A percentile compares a stretch with the other conserved stretches of the same genome.
Conservation (phyloP, 2,329 filamentous ascomycete species). For the Didymella exigua region DNA sequence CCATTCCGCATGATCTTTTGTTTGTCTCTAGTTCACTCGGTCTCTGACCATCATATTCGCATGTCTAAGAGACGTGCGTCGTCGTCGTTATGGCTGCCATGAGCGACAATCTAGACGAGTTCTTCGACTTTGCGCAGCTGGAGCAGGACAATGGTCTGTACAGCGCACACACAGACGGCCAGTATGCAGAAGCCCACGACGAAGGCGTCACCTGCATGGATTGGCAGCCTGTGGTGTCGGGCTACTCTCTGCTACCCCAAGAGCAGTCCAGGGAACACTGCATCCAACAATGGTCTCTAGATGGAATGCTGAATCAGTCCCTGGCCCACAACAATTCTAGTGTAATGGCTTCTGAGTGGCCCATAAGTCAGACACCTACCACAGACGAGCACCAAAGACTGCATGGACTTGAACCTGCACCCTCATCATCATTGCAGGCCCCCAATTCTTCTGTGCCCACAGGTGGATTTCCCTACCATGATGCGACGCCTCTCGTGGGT, state of each 20-base stretch:
- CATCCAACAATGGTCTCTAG: not conserved
- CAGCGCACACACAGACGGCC: not conserved
- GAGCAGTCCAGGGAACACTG: not conserved
- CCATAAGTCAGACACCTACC: not conserved
- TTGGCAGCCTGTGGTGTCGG: conserved; percentile 23
- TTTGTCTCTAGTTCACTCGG: not conserved
- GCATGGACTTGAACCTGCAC: not conserved
- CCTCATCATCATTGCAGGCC: not conserved
- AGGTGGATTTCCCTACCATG: not conserved
- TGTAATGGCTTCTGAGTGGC: not conserved
- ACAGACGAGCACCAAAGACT: not conserved
- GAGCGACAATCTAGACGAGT: conserved; percentile 37
- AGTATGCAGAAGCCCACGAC: not conserved
- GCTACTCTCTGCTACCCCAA: not conserved
- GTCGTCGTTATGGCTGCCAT: conserved; percentile 6
- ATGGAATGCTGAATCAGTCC: not conserved
- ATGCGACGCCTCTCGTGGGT: not conserved
- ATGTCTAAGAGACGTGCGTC: not conserved
- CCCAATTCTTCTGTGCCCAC: not conserved
- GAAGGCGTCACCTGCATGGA: conserved; percentile 31
- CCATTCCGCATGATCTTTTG: not conserved
- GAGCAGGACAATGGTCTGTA: conserved; percentile 28
- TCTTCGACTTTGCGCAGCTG: conserved; percentile 44
- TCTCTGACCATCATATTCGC: not conserved
- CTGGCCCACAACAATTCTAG: not conserved